Base-by-base conservation (phyloP, 768 basidiomycete genomes). In the Mycena alexandri region DNA sequence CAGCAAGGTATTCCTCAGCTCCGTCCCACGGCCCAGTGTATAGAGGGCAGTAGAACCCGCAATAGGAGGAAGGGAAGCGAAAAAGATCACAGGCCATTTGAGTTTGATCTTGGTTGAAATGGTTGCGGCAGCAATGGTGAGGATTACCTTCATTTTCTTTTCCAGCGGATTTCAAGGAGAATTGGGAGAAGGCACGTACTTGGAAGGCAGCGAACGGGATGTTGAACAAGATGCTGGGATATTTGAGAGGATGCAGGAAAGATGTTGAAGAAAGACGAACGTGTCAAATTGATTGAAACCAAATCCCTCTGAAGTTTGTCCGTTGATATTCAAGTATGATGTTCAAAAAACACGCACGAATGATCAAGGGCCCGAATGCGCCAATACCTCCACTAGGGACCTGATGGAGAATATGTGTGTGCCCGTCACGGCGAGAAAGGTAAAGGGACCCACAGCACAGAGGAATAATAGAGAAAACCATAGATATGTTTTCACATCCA, bases 161-260 rank as follows among this genome's bases (percentile, higher is more conserved):
- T 21, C 29, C 3, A 10, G 11, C 21, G 13, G 1, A 11, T 33
- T 0, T 19, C n/a, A 10, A 44, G 6, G 25, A 10, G 24, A 8
- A 22, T 14, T 46, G 16, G 10, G 12, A 6, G 11, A 6, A 58
- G 12, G 19, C 1, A 61, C 59, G 7, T 2, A 84, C 77, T 72
- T 85, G 83, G 21, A 86, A 72, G 14, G 76, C 76, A 24, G 78
- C 75, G 72, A 85, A 86, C 5, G 84, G 84, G 62, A 84, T 83
- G 66, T 84, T 84, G 75, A 87, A 81, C n/a, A 86, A 74, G 38
- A 86, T 83, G 9, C 68, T 69, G 21, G 36, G 7, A n/a, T 25
- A 33, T 34, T 52, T 43, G 6, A 47, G 53, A 41, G 24, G 21
- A 21, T 21, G 19, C 6, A 6, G 22, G 22, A 2, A 43, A 21